Conservation (phyloP, 495 filamentous ascomycete genomes). For the Hyphodiscus hymeniophilus region DNA sequence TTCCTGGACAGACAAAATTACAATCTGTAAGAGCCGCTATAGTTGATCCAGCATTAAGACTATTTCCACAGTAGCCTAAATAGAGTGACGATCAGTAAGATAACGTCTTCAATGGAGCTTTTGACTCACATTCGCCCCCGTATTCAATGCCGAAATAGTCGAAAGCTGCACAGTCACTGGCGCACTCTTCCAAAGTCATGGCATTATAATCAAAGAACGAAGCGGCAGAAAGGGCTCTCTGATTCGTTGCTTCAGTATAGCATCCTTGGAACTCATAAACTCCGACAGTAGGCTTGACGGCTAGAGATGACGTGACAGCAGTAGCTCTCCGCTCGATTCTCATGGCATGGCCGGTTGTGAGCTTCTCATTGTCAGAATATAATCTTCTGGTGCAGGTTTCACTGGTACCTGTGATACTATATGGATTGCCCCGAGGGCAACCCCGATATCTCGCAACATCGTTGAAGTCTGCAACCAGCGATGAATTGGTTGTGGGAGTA, state of each 20-base stretch:
- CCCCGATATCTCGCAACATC: neutral
- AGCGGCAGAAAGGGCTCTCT: constrained; percentile 4
- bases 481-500: neutral
- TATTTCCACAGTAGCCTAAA: constrained; percentile 18
- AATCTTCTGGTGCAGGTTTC: neutral
- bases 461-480: neutral
- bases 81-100: neutral
- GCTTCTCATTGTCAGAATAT: neutral
- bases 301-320: constrained; percentile 1
- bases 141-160: constrained; percentile 34
- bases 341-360: neutral
- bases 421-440: neutral
- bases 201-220: constrained; percentile 1
- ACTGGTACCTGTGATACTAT: neutral
- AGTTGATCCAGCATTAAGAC: constrained; percentile 17
- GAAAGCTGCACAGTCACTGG: constrained; percentile 24
- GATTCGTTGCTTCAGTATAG: constrained; percentile 31
- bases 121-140: constrained; percentile 5
- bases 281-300: constrained; percentile 22
- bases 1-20: constrained; percentile 25
- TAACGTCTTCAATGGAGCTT: neutral
- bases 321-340: neutral
- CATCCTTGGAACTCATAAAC: constrained; percentile 36
- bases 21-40: constrained; percentile 20
- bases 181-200: constrained; percentile 31